Percentiles rank a stretch among this genome's conserved stretches.
These are phyloP conservation scores for Rubus idaeus DNA, from an alignment of 306 rosid species.

Conservation along the genomic window DNA sequence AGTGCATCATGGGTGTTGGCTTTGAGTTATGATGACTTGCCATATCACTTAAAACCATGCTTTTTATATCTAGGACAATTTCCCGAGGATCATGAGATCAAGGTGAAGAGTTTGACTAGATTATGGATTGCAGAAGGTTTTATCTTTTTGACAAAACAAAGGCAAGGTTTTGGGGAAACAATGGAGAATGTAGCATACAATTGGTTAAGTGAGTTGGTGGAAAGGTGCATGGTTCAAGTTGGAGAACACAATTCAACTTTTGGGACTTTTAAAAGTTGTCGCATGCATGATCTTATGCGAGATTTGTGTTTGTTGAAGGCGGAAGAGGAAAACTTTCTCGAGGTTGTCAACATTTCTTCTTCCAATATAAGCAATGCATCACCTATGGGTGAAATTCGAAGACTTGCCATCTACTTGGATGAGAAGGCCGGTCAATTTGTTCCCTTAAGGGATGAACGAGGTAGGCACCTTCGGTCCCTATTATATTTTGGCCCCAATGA, in stretches of 20 bases:
- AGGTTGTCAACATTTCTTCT: neutral
- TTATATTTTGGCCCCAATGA: constrained; percentile 16
- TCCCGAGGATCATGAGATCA: too few relatives aligned
- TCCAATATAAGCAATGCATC: neutral
- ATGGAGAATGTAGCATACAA: constrained; percentile 40
- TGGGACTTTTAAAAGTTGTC: constrained; percentile 44
- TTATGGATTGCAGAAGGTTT: too few relatives aligned
- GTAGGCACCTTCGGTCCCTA: constrained; percentile 33
- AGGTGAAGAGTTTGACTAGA: too few relatives aligned
- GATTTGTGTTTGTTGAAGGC: constrained; percentile 50
- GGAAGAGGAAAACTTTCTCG: constrained; percentile 37
- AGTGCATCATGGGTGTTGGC: too few relatives aligned
- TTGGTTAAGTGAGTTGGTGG: constrained; percentile 37
- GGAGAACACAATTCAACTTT: constrained; percentile 33
- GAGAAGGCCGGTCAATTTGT: neutral
- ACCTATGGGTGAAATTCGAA: constrained; percentile 29
- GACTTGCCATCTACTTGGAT: constrained; percentile 41
- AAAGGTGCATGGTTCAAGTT: constrained; percentile 54
- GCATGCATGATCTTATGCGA: constrained; percentile 54
- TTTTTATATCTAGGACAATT: too few relatives aligned
- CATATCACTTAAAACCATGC: too few relatives aligned
- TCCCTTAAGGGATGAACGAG: neutral
- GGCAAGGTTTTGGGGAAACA: neutral
- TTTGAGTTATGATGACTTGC: too few relatives aligned
- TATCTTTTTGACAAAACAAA: neutral